Conservation (phyloP, 305 asterid genomes). For the Fraxinus latifolia region DNA sequence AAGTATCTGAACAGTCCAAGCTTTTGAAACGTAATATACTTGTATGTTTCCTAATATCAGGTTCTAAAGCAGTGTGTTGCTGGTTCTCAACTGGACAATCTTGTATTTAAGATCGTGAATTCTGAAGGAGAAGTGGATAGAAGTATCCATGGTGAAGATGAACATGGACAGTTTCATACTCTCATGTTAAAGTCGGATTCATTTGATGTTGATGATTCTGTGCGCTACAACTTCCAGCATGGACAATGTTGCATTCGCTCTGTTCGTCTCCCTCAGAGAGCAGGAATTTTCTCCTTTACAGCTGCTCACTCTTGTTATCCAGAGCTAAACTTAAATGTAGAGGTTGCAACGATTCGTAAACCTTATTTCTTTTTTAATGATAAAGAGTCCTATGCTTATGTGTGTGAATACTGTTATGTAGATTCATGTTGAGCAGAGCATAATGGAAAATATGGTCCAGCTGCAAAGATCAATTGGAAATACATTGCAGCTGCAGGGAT, state of each 20-base stretch:
- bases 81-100: constrained; percentile 51
- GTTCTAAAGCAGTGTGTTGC: constrained; percentile 39
- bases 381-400: constrained; percentile 4
- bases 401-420: constrained; percentile 20
- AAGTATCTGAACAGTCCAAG: neutral
- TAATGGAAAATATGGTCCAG: constrained; percentile 4
- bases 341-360: constrained; percentile 39
- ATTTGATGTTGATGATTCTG: constrained; percentile 40
- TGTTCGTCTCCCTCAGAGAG: constrained; percentile 46
- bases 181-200: constrained; percentile 40
- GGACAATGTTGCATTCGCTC: constrained; percentile 55
- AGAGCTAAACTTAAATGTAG: constrained; percentile 38
- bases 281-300: constrained; percentile 46
- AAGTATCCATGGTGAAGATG: constrained; percentile 44
- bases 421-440: constrained; percentile 42
- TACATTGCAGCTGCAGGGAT: neutral
- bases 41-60: constrained; percentile 34
- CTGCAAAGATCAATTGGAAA: constrained; percentile 13
- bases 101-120: constrained; percentile 47
- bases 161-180: constrained; percentile 48
- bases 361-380: constrained; percentile 5
- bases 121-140: constrained; percentile 56
- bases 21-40: neutral
- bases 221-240: constrained; percentile 39
- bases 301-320: constrained; percentile 55